phyloP scores from a whole-genome alignment of 169 alveolate species.

The Plasmodium knowlesi region DNA sequence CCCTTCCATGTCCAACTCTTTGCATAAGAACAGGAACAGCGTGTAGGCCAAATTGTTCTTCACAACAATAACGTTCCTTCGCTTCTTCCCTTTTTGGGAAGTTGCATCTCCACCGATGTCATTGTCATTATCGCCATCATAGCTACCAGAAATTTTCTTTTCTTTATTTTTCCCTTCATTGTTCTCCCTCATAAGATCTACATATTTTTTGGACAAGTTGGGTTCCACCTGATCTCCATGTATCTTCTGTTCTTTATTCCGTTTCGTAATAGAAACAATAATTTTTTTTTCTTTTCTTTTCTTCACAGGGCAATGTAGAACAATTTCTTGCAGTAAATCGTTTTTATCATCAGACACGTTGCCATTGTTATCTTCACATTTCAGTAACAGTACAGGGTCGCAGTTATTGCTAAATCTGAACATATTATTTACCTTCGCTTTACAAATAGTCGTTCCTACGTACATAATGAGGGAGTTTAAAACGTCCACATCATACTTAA shows the following conservation, averaged over 20 bases:
- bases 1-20: constrained; percentile 86
- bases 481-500: constrained; percentile 54
- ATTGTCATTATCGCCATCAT: not conserved
- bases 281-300: constrained; percentile 11
- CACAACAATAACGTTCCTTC: constrained; percentile 21
- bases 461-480: constrained; percentile 56
- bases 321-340: constrained; percentile 24
- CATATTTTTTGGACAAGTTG: constrained; percentile 40
- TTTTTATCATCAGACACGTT: constrained; percentile 5
- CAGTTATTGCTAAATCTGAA: constrained; percentile 59
- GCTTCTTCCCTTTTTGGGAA: not conserved
- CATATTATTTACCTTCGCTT: constrained; percentile 55
- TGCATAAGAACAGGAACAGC: constrained; percentile 84
- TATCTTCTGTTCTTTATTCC: not conserved
- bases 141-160: not conserved
- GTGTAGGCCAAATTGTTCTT: constrained; percentile 69
- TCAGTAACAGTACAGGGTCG: constrained; percentile 40
- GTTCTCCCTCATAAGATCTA: constrained; percentile 50
- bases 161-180: not conserved
- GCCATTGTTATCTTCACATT: not conserved
- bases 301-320: not conserved
- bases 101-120: not conserved
- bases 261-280: not conserved
- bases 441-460: constrained; percentile 68
- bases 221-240: not conserved